Base-by-base conservation (phyloP, 495 filamentous ascomycete genomes). In the Penicillium arizonense region DNA sequence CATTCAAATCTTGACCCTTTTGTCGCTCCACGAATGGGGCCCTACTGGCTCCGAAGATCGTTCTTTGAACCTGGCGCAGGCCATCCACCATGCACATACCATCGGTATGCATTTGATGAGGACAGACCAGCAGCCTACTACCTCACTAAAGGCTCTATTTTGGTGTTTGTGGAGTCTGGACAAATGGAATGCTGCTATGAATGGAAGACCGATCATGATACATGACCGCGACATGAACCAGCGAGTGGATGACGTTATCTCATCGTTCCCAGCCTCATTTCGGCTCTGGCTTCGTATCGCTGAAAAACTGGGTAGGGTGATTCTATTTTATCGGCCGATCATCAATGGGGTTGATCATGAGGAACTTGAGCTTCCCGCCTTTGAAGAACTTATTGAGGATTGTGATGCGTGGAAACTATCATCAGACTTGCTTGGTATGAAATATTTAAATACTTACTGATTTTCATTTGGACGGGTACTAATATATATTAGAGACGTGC, bases 81-180 rank as follows among this genome's bases (percentile, higher is more conserved):
- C 72, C 11, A 63, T 73, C 24, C 80, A 84, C 42, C 76, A 86
- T 53, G 78, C 79, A 5, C 79, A 85, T 30, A 82, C 83, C 0
- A 63, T 87, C 21, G 85, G 83, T 1, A 62, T 87, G 6, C 85
- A 88, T 45, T 63, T 77, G 26, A 26, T 39, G 33, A 46, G 48
- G 12, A 38, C 36, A 4, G 43, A 69, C 55, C 14, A 68, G 52
- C 20, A 55, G 8, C 28, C 65, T 44, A 35, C 56, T 63, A 42
- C 64, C 26, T 47, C 53, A 20, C 45, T 62, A 44, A 75, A 78
- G 3, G 63, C 71, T 5, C 62, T 87, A 0, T 85, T 87, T 50
- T 86, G 81, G 68, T 84, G 78, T 50, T 53, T 87, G 6, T 87
- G 83, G 77, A 77, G 79, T 16, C 62, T 87, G 1, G 86, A 89